Base-by-base conservation (phyloP, 768 basidiomycete species). In the Podaxis carcinomalis region DNA sequence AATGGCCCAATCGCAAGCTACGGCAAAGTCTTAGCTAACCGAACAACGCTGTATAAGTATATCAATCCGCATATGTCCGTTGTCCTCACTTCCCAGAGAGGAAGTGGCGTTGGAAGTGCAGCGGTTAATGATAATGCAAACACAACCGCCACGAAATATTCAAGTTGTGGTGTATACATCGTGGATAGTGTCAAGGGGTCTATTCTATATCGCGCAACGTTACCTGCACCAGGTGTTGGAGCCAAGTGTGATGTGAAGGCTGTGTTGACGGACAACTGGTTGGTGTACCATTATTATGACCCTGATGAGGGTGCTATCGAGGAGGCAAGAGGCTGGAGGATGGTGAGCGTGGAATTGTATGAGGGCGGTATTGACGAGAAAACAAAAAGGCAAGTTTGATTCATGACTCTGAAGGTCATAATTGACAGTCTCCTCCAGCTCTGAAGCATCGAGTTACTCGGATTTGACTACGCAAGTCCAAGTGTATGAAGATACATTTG, bases 11-110 rank as follows among this genome's bases (percentile, higher is more conserved):
- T 93, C 36, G 93, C 95, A 0, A 90, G 87, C 1, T 73, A 89
- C 32, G 96, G 95, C 3, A 87, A 87, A 67, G 93, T 96, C 3
- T 77, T 93, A 3, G 95, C 92, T 2, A 89, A 95, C 72, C 85
- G 94, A 56, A 87, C 85, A 39, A 95, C 94, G 35, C 71, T 98
- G 61, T 96, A 97, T 80, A 98, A 98, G 75, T 96, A 97, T 68
- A 80, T 98, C 62, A 96, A 96, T 70, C 89, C 89, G 6, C 86
- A 92, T 66, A 66, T 95, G 36, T 78, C 88, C 52, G 83, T 84
- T 6, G 77, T 93, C 39, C 74, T 88, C 32, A 92, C 92, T 5
- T 72, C 40, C 5, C 44, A 47, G 28, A 25, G 27, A 6, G 27
- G 40, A 19, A 46, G 32, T 14, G 35, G 32, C 2, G 4, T 27